These are phyloP conservation scores for Fusarium equiseti DNA, from an alignment of 2,329 filamentous ascomycete genomes.

Conservation along the genomic window DNA sequence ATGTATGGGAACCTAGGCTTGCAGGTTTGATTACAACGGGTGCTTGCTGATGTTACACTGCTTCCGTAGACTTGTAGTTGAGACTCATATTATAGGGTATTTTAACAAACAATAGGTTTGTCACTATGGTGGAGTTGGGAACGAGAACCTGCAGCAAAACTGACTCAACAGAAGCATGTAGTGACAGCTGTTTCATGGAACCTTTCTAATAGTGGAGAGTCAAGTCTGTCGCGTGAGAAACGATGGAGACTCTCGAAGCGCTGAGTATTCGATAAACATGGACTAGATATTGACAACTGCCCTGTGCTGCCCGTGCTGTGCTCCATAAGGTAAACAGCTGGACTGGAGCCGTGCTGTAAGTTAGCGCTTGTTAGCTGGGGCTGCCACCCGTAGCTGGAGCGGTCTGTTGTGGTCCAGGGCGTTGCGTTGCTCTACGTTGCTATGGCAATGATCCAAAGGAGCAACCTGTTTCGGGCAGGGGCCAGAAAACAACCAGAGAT, in stretches of 20 bases:
- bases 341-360: not conserved
- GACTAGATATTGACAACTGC: not conserved
- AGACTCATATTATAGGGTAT: not conserved
- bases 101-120: not conserved
- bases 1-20: not conserved
- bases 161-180: not conserved
- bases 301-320: not conserved
- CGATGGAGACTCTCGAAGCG: constrained; percentile 5
- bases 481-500: constrained; percentile 30
- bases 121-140: not conserved
- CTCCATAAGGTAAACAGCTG: constrained; percentile 5
- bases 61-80: not conserved
- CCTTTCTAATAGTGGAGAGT: not conserved
- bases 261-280: constrained; percentile 4
- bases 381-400: constrained; percentile 11
- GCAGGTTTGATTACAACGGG: constrained; percentile 4
- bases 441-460: constrained; percentile 34
- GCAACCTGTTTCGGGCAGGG: constrained; percentile 45
- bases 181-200: not conserved
- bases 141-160: not conserved
- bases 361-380: constrained; percentile 4
- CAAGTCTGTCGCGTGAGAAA: constrained; percentile 2
- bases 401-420: constrained; percentile 23
- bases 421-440: constrained; percentile 23
- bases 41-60: constrained; percentile 1